Base-by-base conservation (phyloP, 2,329 filamentous ascomycete genomes). In the Aspergillus sojae region DNA sequence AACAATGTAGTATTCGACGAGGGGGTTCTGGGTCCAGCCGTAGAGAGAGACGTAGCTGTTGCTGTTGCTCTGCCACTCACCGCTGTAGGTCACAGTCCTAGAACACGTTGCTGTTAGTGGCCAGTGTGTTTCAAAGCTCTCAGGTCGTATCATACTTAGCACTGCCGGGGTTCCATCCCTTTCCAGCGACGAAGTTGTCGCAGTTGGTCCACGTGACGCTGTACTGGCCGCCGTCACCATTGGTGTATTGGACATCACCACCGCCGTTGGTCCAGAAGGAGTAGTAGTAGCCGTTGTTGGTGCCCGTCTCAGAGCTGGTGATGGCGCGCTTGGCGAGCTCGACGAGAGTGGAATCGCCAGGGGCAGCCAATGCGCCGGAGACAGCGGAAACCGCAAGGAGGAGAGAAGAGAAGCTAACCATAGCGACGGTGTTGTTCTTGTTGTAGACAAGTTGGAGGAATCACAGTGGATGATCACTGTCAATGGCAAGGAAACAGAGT, bases 131-230 rank as follows among this genome's bases (percentile, higher is more conserved):
- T 23, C 4, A 12, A 0, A 1, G 19, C 5, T 28, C 10, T 23
- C 4, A 10, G 1, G 1, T 36, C 3, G 14, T 32, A 19, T 63
- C 76, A 63, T 79, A 87, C 83, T 81, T 78, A 28, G 77, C 74
- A 62, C 74, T 81, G 41, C 85, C 85, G 14, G 84, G 81, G 62
- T 82, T 82, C 85, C 85, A 88, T 45, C 86, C 86, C 75, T 87
- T 88, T 32, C 86, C 86, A 62, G 79, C 83, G 26, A 86, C 84
- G 46, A 86, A 83, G 78, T 87, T 84, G 30, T 84, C 85, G 45
- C 72, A 75, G 50, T 78, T 76, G 46, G 65, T 71, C 84, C 84
- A 86, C 26, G 68, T 70, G 0, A 82, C 77, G 48, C 72, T 79
- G 75, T 85, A 86, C 46, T 75, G 68, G 2, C 83, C 83, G 3